Conservation (phyloP, 306 rosid species). For the Boehmeria nivea region DNA sequence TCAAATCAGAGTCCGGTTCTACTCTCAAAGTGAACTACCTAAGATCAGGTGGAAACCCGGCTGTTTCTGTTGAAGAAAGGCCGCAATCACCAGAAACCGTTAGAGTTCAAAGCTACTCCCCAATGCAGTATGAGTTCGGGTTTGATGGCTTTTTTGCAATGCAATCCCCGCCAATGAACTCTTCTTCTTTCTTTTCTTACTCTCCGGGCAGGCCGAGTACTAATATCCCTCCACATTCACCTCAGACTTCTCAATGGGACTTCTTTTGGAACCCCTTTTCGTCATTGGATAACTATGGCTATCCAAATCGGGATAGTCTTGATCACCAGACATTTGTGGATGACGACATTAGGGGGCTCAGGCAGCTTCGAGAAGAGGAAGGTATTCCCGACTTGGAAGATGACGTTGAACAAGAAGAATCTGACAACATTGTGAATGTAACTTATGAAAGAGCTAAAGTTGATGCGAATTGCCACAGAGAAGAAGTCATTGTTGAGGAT, state of each 20-base stretch:
- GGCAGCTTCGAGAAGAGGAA: conserved; percentile 65
- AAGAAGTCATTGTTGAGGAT: conserved; percentile 60
- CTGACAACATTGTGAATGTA: conserved; percentile 18
- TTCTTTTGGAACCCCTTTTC: conserved; percentile 91
- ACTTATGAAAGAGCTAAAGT: conserved; percentile 44
- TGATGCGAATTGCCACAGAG: conserved; percentile 36
- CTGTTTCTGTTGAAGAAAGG: conserved; percentile 77
- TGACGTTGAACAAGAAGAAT: conserved; percentile 52
- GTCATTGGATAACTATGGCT: conserved; percentile 69
- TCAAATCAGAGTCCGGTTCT: conserved; percentile 43
- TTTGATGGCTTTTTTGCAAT: conserved; percentile 51
- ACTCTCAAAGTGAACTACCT: conserved; percentile 57
- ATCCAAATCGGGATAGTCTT: conserved; percentile 46
- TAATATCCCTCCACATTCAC: conserved; percentile 65
- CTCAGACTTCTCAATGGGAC: conserved; percentile 82
- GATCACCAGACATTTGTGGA: conserved; percentile 40
- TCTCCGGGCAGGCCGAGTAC: conserved; percentile 56
- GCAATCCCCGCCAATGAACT: conserved; percentile 58
- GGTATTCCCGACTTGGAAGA: conserved; percentile 91
- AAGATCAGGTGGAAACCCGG: conserved; percentile 64
- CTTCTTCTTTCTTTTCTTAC: conserved; percentile 46
- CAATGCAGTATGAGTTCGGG: conserved; percentile 38
- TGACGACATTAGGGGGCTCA: conserved; percentile 62
- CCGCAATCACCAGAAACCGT: conserved; percentile 61
- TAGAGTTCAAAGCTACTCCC: conserved; percentile 60